Evolutionary conservation across 768 basidiomycete species (phyloP).

Genomic region (Neoboletus subvelutipes): DNA sequence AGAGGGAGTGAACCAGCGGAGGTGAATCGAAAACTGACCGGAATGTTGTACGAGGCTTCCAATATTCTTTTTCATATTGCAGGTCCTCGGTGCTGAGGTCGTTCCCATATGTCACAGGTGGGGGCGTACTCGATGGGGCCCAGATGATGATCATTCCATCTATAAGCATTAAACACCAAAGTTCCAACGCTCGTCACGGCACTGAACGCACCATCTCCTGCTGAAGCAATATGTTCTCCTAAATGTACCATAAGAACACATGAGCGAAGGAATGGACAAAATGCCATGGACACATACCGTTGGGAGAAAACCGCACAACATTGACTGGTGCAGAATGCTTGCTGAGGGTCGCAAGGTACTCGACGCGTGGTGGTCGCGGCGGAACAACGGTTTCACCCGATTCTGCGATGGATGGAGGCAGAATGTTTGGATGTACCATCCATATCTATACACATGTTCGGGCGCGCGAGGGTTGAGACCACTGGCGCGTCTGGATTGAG

Average conservation of each 20-base stretch:
- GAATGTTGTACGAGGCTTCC: constrained; percentile 87
- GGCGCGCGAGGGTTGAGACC: constrained; percentile 7
- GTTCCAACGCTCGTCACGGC: constrained; percentile 1
- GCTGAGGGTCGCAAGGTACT: constrained; percentile 91
- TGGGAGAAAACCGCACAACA: constrained; percentile 93
- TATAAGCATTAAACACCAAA: constrained; percentile 29
- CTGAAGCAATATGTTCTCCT: constrained; percentile 94
- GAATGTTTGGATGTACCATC: constrained; percentile 92
- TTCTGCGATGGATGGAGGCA: constrained; percentile 57
- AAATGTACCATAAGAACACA: neutral
- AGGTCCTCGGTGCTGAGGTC: constrained; percentile 76
- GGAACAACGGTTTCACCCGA: constrained; percentile 34
- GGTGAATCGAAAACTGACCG: constrained; percentile 46
- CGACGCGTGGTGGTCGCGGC: constrained; percentile 76
- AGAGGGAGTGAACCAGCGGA: neutral
- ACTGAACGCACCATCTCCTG: constrained; percentile 81
- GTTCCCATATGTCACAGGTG: constrained; percentile 75
- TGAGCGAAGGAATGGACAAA: constrained; percentile 2
- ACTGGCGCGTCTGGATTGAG: constrained; percentile 10
- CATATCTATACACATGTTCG: constrained; percentile 58
- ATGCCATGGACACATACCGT: constrained; percentile 53
- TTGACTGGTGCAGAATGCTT: constrained; percentile 95
- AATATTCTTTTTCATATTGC: constrained; percentile 91
- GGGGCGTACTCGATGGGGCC: constrained; percentile 77
- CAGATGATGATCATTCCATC: constrained; percentile 98